Conservation (phyloP, 2,329 filamentous ascomycete genomes). For the Exophiala lecanii-corni region DNA sequence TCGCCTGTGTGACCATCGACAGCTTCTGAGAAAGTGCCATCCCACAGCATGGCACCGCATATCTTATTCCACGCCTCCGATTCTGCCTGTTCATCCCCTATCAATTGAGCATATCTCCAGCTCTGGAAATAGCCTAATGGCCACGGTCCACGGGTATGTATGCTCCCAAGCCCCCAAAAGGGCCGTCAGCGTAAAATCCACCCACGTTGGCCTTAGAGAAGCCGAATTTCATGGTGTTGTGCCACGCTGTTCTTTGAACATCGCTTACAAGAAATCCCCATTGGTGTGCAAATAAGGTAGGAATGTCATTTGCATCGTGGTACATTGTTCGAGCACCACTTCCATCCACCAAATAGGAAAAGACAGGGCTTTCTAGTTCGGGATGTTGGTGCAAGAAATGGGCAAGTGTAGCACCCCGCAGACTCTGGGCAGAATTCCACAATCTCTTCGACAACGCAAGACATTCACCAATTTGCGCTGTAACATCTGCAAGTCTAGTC, state of each 20-base stretch:
- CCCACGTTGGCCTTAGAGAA: constrained; percentile 10
- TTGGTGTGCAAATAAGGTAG: constrained; percentile 8
- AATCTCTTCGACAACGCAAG: constrained; percentile 1
- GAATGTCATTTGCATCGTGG: constrained; percentile 16
- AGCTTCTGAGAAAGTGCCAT: constrained; percentile 14
- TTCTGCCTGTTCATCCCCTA: constrained; percentile 3
- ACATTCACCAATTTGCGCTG: background rate
- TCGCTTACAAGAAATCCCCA: constrained; percentile 10
- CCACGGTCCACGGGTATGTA: constrained; percentile 15
- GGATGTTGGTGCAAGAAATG: constrained; percentile 8
- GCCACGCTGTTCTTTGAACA: constrained; percentile 10
- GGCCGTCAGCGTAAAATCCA: constrained; percentile 10
- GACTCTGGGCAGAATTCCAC: constrained; percentile 1
- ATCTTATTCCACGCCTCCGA: constrained; percentile 9
- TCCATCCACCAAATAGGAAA: constrained; percentile 14
- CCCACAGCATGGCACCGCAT: constrained; percentile 13
- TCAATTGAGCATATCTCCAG: constrained; percentile 16
- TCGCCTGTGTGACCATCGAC: constrained; percentile 11
- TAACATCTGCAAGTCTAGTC: constrained; percentile 7
- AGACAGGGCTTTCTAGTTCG: background rate
- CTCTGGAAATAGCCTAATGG: constrained; percentile 14
- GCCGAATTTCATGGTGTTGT: constrained; percentile 13
- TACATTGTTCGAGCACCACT: constrained; percentile 9
- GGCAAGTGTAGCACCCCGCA: constrained; percentile 7
- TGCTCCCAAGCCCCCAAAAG: constrained; percentile 13